Conservation (phyloP, 495 filamentous ascomycete genomes). For the Tuber microsphaerosporum region DNA sequence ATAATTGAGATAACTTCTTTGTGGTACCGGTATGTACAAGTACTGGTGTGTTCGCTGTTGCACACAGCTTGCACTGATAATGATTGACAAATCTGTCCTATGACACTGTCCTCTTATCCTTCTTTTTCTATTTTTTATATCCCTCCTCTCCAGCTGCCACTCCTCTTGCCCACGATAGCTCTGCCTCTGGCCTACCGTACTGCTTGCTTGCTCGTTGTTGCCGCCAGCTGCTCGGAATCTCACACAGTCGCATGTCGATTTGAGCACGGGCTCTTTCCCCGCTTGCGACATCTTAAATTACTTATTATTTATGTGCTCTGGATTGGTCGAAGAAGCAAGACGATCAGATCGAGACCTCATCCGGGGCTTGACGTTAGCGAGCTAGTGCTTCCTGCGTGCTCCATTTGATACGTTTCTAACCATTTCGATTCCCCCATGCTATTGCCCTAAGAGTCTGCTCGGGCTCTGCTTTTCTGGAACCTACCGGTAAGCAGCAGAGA, state of each 20-base stretch:
- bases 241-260: constrained; percentile 35
- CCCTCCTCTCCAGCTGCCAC: not conserved
- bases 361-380: constrained; percentile 1
- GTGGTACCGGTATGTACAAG: not conserved
- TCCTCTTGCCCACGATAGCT: not conserved
- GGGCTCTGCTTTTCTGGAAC: not conserved
- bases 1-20: not conserved
- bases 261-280: constrained; percentile 36
- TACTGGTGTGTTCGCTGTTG: not conserved
- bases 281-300: constrained; percentile 37
- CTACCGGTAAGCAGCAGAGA: not conserved
- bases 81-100: not conserved
- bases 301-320: constrained; percentile 10
- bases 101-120: not conserved
- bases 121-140: not conserved
- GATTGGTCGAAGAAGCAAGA: constrained; percentile 19
- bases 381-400: not conserved
- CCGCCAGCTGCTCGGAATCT: constrained; percentile 1
- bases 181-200: not conserved
- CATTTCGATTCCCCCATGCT: not conserved
- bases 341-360: constrained; percentile 34
- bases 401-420: constrained; percentile 1
- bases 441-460: not conserved
- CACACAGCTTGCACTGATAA: not conserved
- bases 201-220: not conserved